These are phyloP conservation scores for Sphaerulina vaccinii DNA, from an alignment of 2,329 filamentous ascomycete genomes.

Conservation along the genomic window DNA sequence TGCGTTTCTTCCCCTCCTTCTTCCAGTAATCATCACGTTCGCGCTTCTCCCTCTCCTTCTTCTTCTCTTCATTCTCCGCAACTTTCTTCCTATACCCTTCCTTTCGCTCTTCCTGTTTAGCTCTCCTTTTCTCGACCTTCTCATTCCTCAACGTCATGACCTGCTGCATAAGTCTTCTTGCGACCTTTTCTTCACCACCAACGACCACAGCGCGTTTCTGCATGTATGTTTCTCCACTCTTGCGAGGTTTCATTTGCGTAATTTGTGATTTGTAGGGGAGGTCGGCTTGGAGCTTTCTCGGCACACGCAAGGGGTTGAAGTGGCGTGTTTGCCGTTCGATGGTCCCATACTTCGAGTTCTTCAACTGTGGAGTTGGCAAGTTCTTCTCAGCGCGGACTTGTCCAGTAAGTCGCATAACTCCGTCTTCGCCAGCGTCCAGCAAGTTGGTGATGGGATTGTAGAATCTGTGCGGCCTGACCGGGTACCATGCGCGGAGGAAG, in stretches of 20 bases:
- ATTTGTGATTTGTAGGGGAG: conserved; percentile 94
- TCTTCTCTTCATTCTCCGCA: conserved; percentile 79
- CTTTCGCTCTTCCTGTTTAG: conserved; percentile 84
- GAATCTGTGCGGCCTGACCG: conserved; percentile 90
- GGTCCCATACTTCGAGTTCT: conserved; percentile 80
- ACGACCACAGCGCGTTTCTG: conserved; percentile 92
- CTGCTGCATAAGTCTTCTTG: conserved; percentile 87
- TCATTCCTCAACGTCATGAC: conserved; percentile 87
- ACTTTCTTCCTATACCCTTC: conserved; percentile 80
- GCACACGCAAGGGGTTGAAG: conserved; percentile 67
- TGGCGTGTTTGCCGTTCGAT: conserved; percentile 53
- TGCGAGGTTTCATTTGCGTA: conserved; percentile 74
- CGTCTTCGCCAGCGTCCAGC: conserved; percentile 56
- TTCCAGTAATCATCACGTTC: conserved; percentile 93
- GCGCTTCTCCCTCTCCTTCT: conserved; percentile 79
- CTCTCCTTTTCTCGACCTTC: conserved; percentile 76
- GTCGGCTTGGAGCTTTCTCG: conserved; percentile 73
- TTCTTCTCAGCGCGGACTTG: conserved; percentile 77
- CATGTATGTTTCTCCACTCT: conserved; percentile 80
- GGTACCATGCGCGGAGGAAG: conserved; percentile 95
- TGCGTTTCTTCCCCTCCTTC: conserved; percentile 80
- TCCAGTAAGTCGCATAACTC: conserved; percentile 87
- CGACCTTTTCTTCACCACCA: conserved; percentile 79
- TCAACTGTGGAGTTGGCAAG: conserved; percentile 73
- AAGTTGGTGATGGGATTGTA: conserved; percentile 96